Evolutionary conservation across 257 asterid genomes (phyloP).

Genomic region (Solanum medicagineum): DNA sequence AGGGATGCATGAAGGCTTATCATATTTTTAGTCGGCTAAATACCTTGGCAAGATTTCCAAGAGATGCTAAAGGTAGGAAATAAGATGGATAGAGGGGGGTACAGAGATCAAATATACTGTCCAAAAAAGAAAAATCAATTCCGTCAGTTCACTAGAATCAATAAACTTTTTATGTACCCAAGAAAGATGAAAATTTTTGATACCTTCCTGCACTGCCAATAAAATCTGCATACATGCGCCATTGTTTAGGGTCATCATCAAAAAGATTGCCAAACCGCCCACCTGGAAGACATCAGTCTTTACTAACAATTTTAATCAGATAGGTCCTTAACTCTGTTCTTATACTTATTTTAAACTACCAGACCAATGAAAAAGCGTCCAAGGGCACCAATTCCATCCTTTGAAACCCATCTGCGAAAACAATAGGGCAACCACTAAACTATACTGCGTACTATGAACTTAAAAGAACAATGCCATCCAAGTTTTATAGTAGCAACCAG

Average conservation of each 20-base stretch:
- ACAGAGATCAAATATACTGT: conserved; percentile 94
- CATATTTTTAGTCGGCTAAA: neutral
- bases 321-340: neutral
- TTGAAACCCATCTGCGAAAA: conserved; percentile 81
- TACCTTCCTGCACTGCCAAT: conserved; percentile 96
- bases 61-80: conserved; percentile 85
- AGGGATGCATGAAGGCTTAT: neutral
- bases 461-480: neutral
- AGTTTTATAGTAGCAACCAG: neutral
- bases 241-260: conserved; percentile 93
- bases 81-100: conserved; percentile 80
- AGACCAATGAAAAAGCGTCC: conserved; percentile 88
- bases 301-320: neutral
- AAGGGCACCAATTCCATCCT: conserved; percentile 97
- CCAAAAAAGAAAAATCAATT: neutral
- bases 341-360: conserved; percentile 14
- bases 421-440: conserved; percentile 4
- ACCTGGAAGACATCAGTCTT: conserved; percentile 35
- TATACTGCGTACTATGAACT: neutral
- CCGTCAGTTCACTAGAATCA: neutral
- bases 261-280: conserved; percentile 94
- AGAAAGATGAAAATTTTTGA: neutral
- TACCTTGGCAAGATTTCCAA: conserved; percentile 95
- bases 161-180: neutral
- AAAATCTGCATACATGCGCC: conserved; percentile 98